A percentile compares a stretch with the other conserved stretches of the same genome.
These are phyloP conservation scores for Triadica sebifera DNA, from an alignment of 345 rosid species.

Conservation along the genomic window DNA sequence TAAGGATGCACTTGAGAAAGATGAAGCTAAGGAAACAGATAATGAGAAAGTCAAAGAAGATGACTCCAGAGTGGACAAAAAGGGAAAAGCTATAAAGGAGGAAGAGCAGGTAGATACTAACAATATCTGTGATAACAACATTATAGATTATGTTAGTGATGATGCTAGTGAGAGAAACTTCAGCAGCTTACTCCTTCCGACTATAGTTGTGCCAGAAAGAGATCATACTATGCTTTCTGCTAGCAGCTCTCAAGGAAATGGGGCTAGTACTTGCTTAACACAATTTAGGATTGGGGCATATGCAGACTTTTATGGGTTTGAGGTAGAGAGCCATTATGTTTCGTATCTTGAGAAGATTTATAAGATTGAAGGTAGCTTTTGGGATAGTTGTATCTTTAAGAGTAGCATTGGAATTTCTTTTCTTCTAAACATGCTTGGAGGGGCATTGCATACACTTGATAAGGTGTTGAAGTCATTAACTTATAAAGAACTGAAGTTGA, in stretches of 20 bases:
- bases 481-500: neutral
- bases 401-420: neutral
- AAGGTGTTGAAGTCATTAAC: neutral
- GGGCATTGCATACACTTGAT: neutral
- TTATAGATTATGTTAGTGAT: neutral
- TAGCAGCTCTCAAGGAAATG: neutral
- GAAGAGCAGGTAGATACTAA: neutral
- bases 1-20: neutral
- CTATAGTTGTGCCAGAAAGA: neutral
- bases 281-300: neutral
- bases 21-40: neutral
- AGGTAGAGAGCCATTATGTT: neutral
- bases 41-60: neutral
- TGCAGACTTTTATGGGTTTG: neutral
- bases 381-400: neutral
- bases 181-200: neutral
- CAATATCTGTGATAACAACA: neutral
- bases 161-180: neutral
- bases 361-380: neutral
- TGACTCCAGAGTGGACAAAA: neutral
- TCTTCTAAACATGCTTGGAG: conserved; percentile 6
- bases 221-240: neutral
- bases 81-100: neutral
- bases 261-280: neutral
- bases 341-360: neutral